These are phyloP conservation scores for Rhododendron kiyosumense DNA, from an alignment of 148 eudicot species.

Conservation along the genomic window DNA sequence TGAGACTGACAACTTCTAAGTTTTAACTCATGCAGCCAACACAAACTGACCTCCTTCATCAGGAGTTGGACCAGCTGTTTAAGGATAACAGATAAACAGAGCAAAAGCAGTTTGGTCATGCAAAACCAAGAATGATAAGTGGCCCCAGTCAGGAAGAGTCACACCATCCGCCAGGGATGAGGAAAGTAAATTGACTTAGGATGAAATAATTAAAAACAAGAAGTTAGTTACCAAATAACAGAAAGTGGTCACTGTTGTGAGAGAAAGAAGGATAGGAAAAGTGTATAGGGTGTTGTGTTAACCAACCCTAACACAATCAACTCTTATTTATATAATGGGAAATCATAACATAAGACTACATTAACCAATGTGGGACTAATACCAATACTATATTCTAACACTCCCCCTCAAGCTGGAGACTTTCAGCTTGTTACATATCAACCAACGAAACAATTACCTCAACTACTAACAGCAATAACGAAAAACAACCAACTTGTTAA, in stretches of 20 bases:
- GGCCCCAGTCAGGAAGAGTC: neutral
- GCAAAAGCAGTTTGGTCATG: neutral
- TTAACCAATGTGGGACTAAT: too few species aligned
- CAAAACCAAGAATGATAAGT: neutral
- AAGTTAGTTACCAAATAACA: neutral
- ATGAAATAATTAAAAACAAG: neutral
- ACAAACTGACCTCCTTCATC: neutral
- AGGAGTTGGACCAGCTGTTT: neutral
- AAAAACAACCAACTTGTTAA: too few species aligned
- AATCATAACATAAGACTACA: too few species aligned
- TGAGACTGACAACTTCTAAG: neutral
- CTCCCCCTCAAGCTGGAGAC: too few species aligned
- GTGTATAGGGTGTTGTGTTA: too few species aligned
- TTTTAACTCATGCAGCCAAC: neutral
- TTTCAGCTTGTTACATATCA: too few species aligned
- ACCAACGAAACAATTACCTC: too few species aligned
- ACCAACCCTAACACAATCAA: too few species aligned
- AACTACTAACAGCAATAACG: too few species aligned
- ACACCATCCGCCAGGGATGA: neutral
- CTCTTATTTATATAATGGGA: too few species aligned
- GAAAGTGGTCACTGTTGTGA: neutral
- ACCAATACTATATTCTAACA: too few species aligned
- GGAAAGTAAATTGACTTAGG: neutral
- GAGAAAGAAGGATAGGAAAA: too few species aligned
- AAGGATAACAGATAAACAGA: neutral